Base-by-base conservation (phyloP, 805 yeast genomes). In the Wickerhamiella kurtzmanii region DNA sequence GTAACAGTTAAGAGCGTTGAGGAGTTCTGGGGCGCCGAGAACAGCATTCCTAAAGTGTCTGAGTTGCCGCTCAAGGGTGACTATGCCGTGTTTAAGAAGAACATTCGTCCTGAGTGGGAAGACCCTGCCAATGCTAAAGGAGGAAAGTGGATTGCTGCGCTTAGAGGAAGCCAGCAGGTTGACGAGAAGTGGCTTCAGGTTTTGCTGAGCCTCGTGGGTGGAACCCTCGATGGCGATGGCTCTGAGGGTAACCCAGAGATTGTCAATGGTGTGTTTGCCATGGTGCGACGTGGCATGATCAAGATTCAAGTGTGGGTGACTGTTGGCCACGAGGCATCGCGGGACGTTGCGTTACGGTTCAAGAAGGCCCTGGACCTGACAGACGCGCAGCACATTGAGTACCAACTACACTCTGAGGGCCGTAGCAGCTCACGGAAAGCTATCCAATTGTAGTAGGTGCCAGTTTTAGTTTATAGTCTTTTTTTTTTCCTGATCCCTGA, bases 51-150 rank as follows among this genome's bases (percentile, higher is more conserved):
- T 56, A 79, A 78, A 58, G 95, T 95, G 44, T 77, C 78, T 53
- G 95, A 87, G 63, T 74, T 92, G 63, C 97, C 97, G 57, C 62
- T 81, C 60, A 84, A 80, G 67, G 83, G 96, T 11, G 97, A 92
- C 68, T 89, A 89, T 70, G 95, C 92, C 65, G 77, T 89, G 61
- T 92, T 92, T 74, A 82, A 89, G 70, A 83, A 82, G 63, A 95
- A 87, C 49, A 79, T 92, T 60, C 82, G 85, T 66, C 98, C 98
- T 48, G 97, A 92, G 74, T 92, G 98, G 98, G 98, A 92, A 73
- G 97, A 92, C 66, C 73, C 70, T 46, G 76, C 77, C 54, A 92
- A 92, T 68, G 66, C 83, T 50, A 74, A 79, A 57, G 98, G 98
- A 63, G 98, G 98, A 61, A 86, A 84, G 70, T 92, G 96, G 95